These are phyloP conservation scores for Pezicula rhizophila DNA, from an alignment of 2,329 filamentous ascomycete species.

Conservation along the genomic window DNA sequence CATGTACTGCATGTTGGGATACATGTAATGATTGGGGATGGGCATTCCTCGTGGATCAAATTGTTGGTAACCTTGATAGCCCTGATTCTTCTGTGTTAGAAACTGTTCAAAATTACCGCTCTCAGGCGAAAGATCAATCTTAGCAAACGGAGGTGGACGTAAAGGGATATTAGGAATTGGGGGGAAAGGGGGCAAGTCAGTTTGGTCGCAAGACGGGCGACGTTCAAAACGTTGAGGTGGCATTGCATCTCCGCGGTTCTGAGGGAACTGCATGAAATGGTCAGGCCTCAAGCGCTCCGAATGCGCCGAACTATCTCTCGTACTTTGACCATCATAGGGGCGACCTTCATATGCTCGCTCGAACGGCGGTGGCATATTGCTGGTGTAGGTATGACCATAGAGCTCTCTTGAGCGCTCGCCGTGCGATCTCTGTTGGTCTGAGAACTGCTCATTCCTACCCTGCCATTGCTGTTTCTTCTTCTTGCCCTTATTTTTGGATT, in stretches of 20 bases:
- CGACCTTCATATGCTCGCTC: constrained; percentile 16
- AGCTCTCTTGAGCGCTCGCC: constrained; percentile 21
- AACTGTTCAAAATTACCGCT: constrained; percentile 62
- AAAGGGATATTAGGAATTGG: constrained; percentile 18
- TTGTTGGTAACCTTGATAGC: constrained; percentile 49
- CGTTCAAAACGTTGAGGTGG: constrained; percentile 10
- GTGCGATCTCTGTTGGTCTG: constrained; percentile 12
- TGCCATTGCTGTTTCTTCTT: constrained; percentile 8
- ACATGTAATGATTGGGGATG: constrained; percentile 32
- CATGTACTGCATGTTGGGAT: constrained; percentile 47
- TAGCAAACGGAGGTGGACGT: constrained; percentile 22
- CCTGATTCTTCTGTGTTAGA: constrained; percentile 56
- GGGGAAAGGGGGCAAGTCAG: constrained; percentile 4
- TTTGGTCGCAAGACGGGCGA: constrained; percentile 11
- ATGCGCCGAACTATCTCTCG: constrained; percentile 12
- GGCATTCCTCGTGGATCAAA: constrained; percentile 40
- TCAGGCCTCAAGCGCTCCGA: constrained; percentile 13
- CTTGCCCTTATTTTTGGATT: constrained; percentile 6
- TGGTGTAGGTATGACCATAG: constrained; percentile 16
- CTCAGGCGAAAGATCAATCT: constrained; percentile 60
- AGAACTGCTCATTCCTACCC: constrained; percentile 21
- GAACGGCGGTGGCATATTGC: constrained; percentile 14
- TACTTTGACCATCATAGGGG: constrained; percentile 1
- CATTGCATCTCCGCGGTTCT: constrained; percentile 2
- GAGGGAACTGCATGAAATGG: constrained; percentile 6